Evolutionary conservation across 805 yeast species (phyloP).

Genomic region (Wickerhamiella cacticola): DNA sequence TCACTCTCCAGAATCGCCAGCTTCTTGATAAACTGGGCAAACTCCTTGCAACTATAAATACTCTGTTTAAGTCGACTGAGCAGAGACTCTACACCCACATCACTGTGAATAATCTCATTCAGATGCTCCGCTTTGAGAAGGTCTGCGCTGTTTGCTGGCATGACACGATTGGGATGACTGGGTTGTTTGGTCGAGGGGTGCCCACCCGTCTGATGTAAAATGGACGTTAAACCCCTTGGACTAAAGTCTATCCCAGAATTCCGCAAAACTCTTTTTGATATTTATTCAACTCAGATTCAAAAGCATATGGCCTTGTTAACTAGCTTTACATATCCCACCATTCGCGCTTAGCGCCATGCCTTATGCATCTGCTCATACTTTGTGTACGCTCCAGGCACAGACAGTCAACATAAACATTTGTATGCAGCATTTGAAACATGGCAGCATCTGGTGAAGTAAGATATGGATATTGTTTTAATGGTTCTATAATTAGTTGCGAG

Average conservation of each 20-base stretch:
- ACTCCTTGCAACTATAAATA: slow-evolving; percentile 72
- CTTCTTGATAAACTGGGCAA: slow-evolving; percentile 63
- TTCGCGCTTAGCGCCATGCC: not conserved
- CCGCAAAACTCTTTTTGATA: too few species aligned
- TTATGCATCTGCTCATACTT: not conserved
- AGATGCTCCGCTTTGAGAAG: slow-evolving; percentile 29
- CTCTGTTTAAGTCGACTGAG: slow-evolving; percentile 67
- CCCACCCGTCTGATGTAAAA: too few species aligned
- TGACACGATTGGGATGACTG: not conserved
- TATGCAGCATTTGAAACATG: not conserved
- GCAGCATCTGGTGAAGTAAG: too few species aligned
- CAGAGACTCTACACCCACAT: slow-evolving; percentile 58
- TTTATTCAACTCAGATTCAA: too few species aligned
- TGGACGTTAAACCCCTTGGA: too few species aligned
- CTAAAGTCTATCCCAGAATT: too few species aligned
- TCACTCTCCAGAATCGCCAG: slow-evolving; percentile 70
- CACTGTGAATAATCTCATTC: slow-evolving; percentile 28
- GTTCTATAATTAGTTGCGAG: too few species aligned
- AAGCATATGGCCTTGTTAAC: too few species aligned
- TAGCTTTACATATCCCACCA: too few species aligned
- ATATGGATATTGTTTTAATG: too few species aligned
- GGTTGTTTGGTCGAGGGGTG: slow-evolving; percentile 4
- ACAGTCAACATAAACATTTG: not conserved
- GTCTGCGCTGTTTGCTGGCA: slow-evolving; percentile 22
- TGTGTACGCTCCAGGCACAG: not conserved